Percentiles rank a stretch among this genome's conserved stretches.
Evolutionary conservation across 768 basidiomycete genomes (phyloP).

Genomic region (Russula lepida): DNA sequence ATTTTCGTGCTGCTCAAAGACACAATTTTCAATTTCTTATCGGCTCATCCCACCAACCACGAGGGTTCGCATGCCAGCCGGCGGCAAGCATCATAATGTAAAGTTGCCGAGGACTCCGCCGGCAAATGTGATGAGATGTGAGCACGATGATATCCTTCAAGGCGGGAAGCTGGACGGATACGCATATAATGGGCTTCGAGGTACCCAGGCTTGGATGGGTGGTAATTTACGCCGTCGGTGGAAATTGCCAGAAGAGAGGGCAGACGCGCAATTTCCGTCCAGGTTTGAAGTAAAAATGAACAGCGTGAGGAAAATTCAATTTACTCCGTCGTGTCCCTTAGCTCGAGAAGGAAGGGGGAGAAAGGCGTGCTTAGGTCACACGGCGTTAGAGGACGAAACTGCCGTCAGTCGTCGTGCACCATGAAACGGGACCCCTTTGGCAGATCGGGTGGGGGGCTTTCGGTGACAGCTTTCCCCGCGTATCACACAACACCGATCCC

Average conservation of each 20-base stretch:
- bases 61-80: background rate
- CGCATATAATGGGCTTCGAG: conserved; percentile 4
- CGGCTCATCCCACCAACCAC: background rate
- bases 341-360: background rate
- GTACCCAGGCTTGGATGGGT: conserved; percentile 8
- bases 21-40: background rate
- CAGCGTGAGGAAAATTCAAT: conserved; percentile 9
- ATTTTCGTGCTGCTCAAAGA: background rate
- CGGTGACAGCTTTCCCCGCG: conserved; percentile 12
- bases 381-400: conserved; percentile 12
- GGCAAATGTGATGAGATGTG: conserved; percentile 7
- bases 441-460: conserved; percentile 3
- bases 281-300: conserved; percentile 7
- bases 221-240: background rate
- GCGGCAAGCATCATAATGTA: background rate
- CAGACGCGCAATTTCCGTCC: conserved; percentile 13
- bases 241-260: conserved; percentile 10
- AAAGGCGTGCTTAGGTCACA: background rate
- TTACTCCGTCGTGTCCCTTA: background rate
- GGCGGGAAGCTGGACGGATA: conserved; percentile 3
- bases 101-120: background rate
- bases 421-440: background rate
- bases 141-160: background rate
- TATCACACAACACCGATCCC: conserved; percentile 1
- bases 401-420: background rate